Evolutionary conservation across 225 moss, liverwort and hornwort species (phyloP).

Genomic region (Rhytidiadelphus loreus): DNA sequence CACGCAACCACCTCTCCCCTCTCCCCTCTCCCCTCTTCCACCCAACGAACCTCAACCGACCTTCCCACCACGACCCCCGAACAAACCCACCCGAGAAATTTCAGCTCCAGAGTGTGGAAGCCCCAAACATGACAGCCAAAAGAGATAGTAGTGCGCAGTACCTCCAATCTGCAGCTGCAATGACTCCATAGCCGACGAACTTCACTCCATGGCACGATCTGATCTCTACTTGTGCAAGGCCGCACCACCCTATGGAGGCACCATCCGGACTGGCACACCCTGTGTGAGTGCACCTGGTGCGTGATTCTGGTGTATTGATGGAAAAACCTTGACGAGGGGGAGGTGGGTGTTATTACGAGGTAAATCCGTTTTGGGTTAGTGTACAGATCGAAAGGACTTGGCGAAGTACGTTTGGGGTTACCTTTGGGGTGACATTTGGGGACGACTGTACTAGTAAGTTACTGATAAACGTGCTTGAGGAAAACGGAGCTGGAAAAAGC

Average conservation of each 20-base stretch:
- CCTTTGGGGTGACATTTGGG: neutral
- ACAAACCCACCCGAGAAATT: neutral
- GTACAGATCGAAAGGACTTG: neutral
- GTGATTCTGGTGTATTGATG: neutral
- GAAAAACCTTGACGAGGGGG: neutral
- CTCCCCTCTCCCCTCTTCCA: neutral
- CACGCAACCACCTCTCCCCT: neutral
- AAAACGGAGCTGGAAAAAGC: neutral
- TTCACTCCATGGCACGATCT: neutral
- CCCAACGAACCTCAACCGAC: neutral
- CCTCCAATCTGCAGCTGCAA: neutral
- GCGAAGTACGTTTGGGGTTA: neutral
- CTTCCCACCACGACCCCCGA: neutral
- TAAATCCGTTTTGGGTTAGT: neutral
- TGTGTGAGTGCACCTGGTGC: neutral
- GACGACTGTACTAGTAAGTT: fast-evolving
- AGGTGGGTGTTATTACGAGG: neutral
- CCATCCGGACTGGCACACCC: neutral
- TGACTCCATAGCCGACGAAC: neutral
- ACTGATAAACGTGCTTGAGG: neutral
- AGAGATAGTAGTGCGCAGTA: neutral
- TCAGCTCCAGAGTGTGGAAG: neutral
- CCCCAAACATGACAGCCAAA: neutral
- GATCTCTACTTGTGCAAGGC: neutral
- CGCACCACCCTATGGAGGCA: neutral